phyloP scores from a whole-genome alignment of 1,284 basidiomycete species.

The Irpex sp. region DNA sequence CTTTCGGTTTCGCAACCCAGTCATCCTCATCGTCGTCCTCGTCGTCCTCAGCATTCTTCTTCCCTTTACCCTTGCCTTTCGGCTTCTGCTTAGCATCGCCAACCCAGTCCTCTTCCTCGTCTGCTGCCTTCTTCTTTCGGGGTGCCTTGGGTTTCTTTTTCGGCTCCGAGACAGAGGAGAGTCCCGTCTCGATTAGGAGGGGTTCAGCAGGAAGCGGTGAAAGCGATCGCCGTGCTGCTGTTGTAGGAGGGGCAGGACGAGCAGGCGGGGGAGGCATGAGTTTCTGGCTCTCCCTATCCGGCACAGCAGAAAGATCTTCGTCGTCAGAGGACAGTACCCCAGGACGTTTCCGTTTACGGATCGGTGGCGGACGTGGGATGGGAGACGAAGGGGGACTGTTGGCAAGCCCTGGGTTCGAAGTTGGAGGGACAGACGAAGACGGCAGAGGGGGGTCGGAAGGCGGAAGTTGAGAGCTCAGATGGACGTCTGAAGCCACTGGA shows the following conservation, averaged over 20 bases:
- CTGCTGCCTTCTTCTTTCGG: slow-evolving; percentile 2
- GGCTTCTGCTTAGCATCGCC: not conserved
- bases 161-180: not conserved
- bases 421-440: slow-evolving; percentile 16
- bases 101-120: slow-evolving; percentile 1
- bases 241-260: not conserved
- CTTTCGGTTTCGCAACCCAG: slow-evolving; percentile 18
- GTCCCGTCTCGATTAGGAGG: not conserved
- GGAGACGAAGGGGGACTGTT: slow-evolving; percentile 26
- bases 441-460: slow-evolving; percentile 29
- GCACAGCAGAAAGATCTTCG: slow-evolving; percentile 5
- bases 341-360: slow-evolving; percentile 26
- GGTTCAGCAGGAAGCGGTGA: not conserved
- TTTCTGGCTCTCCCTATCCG: not conserved
- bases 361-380: slow-evolving; percentile 13
- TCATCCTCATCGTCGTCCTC: slow-evolving; percentile 27
- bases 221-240: not conserved
- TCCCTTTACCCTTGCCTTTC: slow-evolving; percentile 11
- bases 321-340: slow-evolving; percentile 12
- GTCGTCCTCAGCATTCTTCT: slow-evolving; percentile 16
- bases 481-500: slow-evolving; percentile 24
- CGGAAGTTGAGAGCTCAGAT: slow-evolving; percentile 25
- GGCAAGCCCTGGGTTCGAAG: slow-evolving; percentile 5
- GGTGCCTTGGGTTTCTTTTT: slow-evolving; percentile 7
- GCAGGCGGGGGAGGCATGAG: slow-evolving; percentile 7